Percentiles rank a stretch among this genome's conserved stretches.
Evolutionary conservation across 2,329 filamentous ascomycete genomes (phyloP).

Genomic region (Colletotrichum scovillei): DNA sequence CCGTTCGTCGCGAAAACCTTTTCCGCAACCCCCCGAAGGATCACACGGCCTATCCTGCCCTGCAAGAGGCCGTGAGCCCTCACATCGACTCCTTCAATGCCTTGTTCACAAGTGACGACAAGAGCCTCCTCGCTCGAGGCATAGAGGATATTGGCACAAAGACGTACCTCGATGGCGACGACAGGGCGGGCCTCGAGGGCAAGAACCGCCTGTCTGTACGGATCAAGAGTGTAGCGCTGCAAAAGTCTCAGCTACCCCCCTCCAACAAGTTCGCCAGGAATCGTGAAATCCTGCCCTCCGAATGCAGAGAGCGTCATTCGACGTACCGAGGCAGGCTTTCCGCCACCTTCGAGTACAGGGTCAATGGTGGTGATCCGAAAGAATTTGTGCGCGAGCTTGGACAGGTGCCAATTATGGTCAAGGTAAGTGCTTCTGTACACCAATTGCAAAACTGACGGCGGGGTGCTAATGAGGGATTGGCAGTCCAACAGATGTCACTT

Average conservation of each 20-base stretch:
- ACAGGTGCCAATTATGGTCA: conserved; percentile 92
- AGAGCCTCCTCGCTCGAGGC: conserved; percentile 74
- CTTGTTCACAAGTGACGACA: conserved; percentile 79
- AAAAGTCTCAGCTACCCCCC: conserved; percentile 82
- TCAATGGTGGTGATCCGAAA: conserved; percentile 88
- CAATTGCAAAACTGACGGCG: conserved; percentile 6
- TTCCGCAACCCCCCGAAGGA: conserved; percentile 91
- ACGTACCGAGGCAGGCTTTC: conserved; percentile 90
- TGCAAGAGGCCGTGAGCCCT: conserved; percentile 87
- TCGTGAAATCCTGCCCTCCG: conserved; percentile 88
- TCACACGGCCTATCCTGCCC: conserved; percentile 85
- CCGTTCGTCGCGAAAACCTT: conserved; percentile 85
- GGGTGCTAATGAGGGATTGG: conserved; percentile 39
- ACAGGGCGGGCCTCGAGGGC: conserved; percentile 65
- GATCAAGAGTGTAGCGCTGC: conserved; percentile 83
- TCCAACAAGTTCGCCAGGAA: conserved; percentile 87
- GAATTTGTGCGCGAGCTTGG: conserved; percentile 89
- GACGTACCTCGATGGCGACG: conserved; percentile 85
- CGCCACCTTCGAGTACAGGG: conserved; percentile 83
- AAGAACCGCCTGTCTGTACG: conserved; percentile 83
- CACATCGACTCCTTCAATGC: conserved; percentile 97
- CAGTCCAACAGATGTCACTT: conserved; percentile 93
- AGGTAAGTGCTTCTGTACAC: conserved; percentile 64
- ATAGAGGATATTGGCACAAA: conserved; percentile 92
- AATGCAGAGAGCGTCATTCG: conserved; percentile 93